phyloP scores from a whole-genome alignment of 176 grass and related monocot genomes.

The Zoysia pacifica region DNA sequence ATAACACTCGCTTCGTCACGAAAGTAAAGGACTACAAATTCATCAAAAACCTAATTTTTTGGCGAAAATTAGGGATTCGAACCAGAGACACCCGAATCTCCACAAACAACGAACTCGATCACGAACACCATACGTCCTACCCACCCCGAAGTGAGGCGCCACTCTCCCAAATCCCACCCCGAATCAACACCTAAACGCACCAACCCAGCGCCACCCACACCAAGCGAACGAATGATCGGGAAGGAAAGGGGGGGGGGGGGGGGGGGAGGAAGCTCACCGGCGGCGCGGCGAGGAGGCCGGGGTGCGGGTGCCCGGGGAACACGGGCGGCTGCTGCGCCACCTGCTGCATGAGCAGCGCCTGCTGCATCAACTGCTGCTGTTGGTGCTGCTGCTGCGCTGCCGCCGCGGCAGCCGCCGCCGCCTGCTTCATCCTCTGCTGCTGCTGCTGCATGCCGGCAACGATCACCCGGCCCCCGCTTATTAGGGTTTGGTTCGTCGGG shows the following conservation, averaged over 20 bases:
- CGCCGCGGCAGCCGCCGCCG: conserved; percentile 51
- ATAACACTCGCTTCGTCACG: not conserved
- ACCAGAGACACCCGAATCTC: not conserved
- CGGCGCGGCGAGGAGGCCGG: conserved; percentile 80
- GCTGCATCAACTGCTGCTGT: conserved; percentile 78
- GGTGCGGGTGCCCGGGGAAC: conserved; percentile 75
- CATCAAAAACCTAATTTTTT: not conserved
- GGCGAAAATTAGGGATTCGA: not conserved
- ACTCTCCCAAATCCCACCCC: conserved; percentile 15
- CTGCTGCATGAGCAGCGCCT: conserved; percentile 76
- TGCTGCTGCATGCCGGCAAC: conserved; percentile 62
- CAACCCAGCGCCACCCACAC: not conserved
- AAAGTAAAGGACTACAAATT: not conserved
- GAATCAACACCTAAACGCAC: not conserved
- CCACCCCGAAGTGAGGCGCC: too few species aligned
- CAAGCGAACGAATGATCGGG: conserved; percentile 16
- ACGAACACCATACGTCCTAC: not conserved
- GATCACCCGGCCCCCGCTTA: conserved; percentile 34
- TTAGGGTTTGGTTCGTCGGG: conserved; percentile 56
- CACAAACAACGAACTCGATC: not conserved
- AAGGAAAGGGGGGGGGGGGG: not conserved
- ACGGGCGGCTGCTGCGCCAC: conserved; percentile 64
- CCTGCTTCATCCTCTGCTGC: conserved; percentile 71
- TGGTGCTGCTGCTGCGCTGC: conserved; percentile 59
- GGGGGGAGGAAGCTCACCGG: conserved; percentile 38